Evolutionary conservation across 306 rosid species (phyloP), one percentile per base, ranked within the genome.

Genomic region (Quercus agrifolia): DNA sequence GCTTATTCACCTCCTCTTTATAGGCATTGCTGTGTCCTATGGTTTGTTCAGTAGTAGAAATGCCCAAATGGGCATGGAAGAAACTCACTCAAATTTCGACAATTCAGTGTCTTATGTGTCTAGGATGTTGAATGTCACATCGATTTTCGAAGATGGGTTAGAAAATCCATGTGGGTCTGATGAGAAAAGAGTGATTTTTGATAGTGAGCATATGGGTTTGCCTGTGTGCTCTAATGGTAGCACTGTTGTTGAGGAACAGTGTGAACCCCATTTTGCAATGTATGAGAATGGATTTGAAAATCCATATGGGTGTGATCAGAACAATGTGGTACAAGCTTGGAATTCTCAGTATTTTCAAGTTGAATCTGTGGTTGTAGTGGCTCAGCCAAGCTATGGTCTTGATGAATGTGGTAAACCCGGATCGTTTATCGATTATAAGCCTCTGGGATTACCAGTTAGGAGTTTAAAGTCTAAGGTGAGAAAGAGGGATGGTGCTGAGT

Each of bases 11-110:
- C 92, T 94, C 77, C 82, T 90, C 28, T 84, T 94, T 76, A 80
- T 92, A 74, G 98, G 94, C 87, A 92, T 92, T 92, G 97, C 87
- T 83, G 93, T 94, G 11, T 87, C 96, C 12, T 94, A 94, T 57
- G 98, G 98, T 1, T 68, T 94, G 69, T 94, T 94, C 56, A 84
- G 98, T 79, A 83, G 88, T 73, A 85, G 93, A 80, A 85, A 83
- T 82, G 85, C 76, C 66, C 94, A 93, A 55, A 31, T 83, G 71
- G 83, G 62, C 10, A 0, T 71, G 70, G 91, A 90, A 58, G 90
- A 90, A 69, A 69, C 73, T 74, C 68, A 70, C 51, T 28, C 92
- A 25, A 82, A 78, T 79, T 19, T 85, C 33, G 84, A 83, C 20
- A 71, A 13, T 76, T 71, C 82, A 5, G 84, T 89, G 79, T 64